Percentiles rank a stretch among this genome's conserved stretches.
Evolutionary conservation across 306 rosid genomes (phyloP).

Genomic region (Prunus mira): DNA sequence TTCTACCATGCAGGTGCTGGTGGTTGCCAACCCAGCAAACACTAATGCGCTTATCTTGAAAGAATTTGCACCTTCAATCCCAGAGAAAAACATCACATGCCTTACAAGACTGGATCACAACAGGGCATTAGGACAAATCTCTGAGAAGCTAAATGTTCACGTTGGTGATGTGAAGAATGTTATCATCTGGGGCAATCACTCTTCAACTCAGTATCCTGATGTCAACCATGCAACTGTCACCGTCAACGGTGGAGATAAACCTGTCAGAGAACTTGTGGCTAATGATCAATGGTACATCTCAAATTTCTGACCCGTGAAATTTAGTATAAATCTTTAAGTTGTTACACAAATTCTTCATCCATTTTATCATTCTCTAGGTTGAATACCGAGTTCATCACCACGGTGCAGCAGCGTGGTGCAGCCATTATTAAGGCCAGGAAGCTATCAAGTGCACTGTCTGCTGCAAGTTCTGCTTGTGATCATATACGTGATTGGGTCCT

Average conservation of each 20-base stretch:
- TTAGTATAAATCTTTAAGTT: neutral
- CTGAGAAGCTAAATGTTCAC: slow-evolving; percentile 65
- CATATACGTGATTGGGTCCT: slow-evolving; percentile 70
- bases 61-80: slow-evolving; percentile 81
- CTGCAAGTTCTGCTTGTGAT: slow-evolving; percentile 78
- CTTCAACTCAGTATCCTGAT: slow-evolving; percentile 92
- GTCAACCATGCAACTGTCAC: slow-evolving; percentile 72
- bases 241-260: slow-evolving; percentile 29
- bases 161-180: slow-evolving; percentile 78
- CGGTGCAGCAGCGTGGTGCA: slow-evolving; percentile 65
- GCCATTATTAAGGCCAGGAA: slow-evolving; percentile 64
- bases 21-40: slow-evolving; percentile 95
- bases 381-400: slow-evolving; percentile 63
- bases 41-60: slow-evolving; percentile 84
- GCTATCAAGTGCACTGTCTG: slow-evolving; percentile 60
- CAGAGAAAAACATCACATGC: slow-evolving; percentile 75
- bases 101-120: slow-evolving; percentile 92
- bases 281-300: slow-evolving; percentile 61
- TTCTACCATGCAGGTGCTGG: slow-evolving; percentile 56
- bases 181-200: slow-evolving; percentile 91
- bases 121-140: slow-evolving; percentile 84
- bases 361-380: slow-evolving; percentile 39
- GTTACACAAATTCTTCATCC: neutral
- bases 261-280: slow-evolving; percentile 49
- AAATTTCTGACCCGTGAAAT: slow-evolving; percentile 3